Base-by-base conservation (phyloP, 2,329 filamentous ascomycete species). In the Xylaria sp. region DNA sequence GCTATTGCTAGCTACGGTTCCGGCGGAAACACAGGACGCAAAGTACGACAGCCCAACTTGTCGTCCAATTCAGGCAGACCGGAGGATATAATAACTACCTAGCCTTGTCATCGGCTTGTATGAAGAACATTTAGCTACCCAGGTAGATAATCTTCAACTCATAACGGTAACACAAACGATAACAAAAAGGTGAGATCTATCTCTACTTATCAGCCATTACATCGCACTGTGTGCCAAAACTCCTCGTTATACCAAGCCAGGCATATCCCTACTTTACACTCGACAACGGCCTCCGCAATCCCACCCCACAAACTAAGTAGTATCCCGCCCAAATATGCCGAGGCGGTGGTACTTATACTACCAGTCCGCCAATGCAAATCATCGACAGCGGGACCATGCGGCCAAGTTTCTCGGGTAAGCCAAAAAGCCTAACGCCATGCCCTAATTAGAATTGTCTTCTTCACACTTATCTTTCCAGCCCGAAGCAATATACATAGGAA, bases 1-100 rank as follows among this genome's bases (percentile, higher is more conserved):
- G 62, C 44, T n/a, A 3, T 70, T 48, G 63, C 60, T 32, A 42
- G 35, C 29, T 21, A 6, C 32, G n/a, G 55, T 18, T 12, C 48
- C 47, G 8, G 5, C 48, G 23, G 27, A 60, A 47, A 27, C 1
- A 16, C 63, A 64, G 27, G 32, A 35, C 1, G 5, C 23, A 44
- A 16, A 18, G 35, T 54, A 59, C 25, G 1, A 54, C 16, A n/a
- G 9, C 37, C 55, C 16, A 16, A 37, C 8, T 9, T 51, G 40
- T 54, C 50, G 2, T 35, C 4, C n/a, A 48, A 21, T 25, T 1
- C 5, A 55, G 35, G 29, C 18, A 18, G 18, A 10, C 21, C 5
- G 21, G 25, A 12, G 16, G 29, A 51, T 37, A 35, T 13, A 63
- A 47, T 29, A 27, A 32, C 25, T 3, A 25, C 40, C 13, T 40